Base-by-base conservation (phyloP, 2,329 filamentous ascomycete species). In the Blastomyces emzantsi region DNA sequence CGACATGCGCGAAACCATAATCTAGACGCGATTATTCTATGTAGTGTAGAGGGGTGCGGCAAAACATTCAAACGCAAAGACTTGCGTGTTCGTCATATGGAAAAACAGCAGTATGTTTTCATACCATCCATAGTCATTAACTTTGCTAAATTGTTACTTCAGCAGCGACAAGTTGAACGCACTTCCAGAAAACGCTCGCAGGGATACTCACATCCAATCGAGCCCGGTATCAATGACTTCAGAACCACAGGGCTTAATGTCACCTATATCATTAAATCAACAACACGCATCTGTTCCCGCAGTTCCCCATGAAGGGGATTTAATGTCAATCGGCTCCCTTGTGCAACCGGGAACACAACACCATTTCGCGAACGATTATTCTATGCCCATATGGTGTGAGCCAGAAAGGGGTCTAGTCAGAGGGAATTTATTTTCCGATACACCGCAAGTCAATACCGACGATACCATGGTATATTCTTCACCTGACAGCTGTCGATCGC, bases 1-100 rank as follows among this genome's bases (percentile, higher is more conserved):
- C 78, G 79, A 54, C 79, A 81, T 73, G 78, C 81, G 68, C 70
- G 80, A 64, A 81, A 81, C 67, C 79, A 81, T 71, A 81, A 79
- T 66, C 76, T 79, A 5, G 77, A 80, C 65, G 77, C 78, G 36
- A 70, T 74, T 9, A 81, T 76, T 66, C 74, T 72, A 25, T 81
- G 79, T 68, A 71, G 73, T 28, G 71, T 78, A 41, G 69, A 70
- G 64, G 77, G 75, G 62, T 81, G 79, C 71, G 75, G 75, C 60
- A 80, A 80, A 66, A 75, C 77, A 28, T 81, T 81, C 65, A 79
- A 80, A 65, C 77, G 79, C 17, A 70, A 76, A 36, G 79, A 81
- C 70, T 70, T 81, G 55, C 72, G 81, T 56, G 71, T 77, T 43
- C 76, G 79, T 36, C 79, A 81, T 69, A 77, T 80, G 72, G 79